A percentile compares a stretch with the other conserved stretches of the same genome.
Conservation (phyloP, 345 rosid genomes). For the Salix viminalis region DNA sequence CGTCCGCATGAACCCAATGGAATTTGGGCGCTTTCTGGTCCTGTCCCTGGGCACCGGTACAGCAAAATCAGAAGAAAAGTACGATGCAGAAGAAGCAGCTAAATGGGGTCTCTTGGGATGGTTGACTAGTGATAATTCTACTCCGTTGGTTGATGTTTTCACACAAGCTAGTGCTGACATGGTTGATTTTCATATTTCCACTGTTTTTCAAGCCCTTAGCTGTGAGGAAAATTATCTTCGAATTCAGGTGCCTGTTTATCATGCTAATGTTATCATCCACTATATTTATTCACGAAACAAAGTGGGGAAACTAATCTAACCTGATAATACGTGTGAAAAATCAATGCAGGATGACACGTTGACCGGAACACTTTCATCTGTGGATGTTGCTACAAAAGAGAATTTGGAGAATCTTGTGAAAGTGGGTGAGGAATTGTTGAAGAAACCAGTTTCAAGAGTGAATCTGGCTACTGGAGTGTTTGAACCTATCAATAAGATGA, state of each 20-base stretch:
- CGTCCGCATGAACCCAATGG: too few species aligned
- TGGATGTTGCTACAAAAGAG: conserved; percentile 27
- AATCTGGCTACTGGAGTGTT: background rate
- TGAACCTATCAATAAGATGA: conserved; percentile 28
- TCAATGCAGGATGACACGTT: conserved; percentile 27
- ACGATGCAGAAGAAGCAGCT: conserved; percentile 40
- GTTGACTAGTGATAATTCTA: conserved; percentile 42
- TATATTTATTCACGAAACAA: too few species aligned
- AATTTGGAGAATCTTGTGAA: too few species aligned
- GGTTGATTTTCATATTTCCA: conserved; percentile 55
- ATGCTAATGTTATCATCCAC: too few species aligned
- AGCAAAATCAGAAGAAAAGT: conserved; percentile 33
- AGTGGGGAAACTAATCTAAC: too few species aligned
- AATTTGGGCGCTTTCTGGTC: too few species aligned
- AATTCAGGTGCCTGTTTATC: conserved; percentile 33
- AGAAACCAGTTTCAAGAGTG: conserved; percentile 46
- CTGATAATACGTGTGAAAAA: too few species aligned
- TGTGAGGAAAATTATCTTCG: conserved; percentile 43
- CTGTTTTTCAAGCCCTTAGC: conserved; percentile 45
- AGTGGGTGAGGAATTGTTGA: conserved; percentile 45
- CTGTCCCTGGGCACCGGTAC: conserved; percentile 46
- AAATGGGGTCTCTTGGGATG: conserved; percentile 64
- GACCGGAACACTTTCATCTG: conserved; percentile 46
- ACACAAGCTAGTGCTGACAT: conserved; percentile 61
- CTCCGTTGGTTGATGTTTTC: conserved; percentile 54